Conservation (phyloP, 345 rosid species). For the Raphanus sativus region DNA sequence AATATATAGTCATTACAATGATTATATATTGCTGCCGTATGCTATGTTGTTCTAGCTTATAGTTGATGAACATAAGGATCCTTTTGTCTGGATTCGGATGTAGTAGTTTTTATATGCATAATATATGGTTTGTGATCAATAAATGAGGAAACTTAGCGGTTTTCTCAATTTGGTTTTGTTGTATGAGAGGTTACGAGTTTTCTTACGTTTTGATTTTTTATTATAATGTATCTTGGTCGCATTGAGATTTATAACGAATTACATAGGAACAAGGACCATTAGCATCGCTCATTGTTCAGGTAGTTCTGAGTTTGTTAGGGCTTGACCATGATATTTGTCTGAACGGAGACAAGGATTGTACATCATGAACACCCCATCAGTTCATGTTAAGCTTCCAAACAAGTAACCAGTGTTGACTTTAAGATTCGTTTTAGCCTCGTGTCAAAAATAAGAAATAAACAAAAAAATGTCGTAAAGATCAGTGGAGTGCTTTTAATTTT, state of each 20-base stretch:
- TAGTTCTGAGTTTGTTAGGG: background rate
- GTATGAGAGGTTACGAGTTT: background rate
- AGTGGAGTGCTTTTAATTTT: background rate
- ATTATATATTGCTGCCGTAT: conserved; percentile 1
- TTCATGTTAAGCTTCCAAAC: background rate
- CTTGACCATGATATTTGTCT: background rate
- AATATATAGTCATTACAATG: conserved; percentile 22
- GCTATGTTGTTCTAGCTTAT: conserved; percentile 13
- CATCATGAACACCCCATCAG: background rate
- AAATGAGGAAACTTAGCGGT: conserved; percentile 29
- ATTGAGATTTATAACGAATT: background rate
- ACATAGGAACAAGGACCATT: background rate
- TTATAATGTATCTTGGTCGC: background rate
- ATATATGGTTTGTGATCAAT: conserved; percentile 28
- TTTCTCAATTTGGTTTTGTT: conserved; percentile 12
- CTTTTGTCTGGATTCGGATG: conserved; percentile 24
- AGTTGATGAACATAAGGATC: conserved; percentile 26
- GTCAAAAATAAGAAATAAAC: background rate
- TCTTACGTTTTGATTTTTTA: background rate
- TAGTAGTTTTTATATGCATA: conserved; percentile 8
- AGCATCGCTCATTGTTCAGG: background rate
- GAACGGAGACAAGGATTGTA: background rate
- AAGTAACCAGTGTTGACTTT: background rate
- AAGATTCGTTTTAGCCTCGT: background rate
- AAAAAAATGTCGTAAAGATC: background rate